phyloP scores from a whole-genome alignment of 129 eudicot genomes.

The Artemisia annua region DNA sequence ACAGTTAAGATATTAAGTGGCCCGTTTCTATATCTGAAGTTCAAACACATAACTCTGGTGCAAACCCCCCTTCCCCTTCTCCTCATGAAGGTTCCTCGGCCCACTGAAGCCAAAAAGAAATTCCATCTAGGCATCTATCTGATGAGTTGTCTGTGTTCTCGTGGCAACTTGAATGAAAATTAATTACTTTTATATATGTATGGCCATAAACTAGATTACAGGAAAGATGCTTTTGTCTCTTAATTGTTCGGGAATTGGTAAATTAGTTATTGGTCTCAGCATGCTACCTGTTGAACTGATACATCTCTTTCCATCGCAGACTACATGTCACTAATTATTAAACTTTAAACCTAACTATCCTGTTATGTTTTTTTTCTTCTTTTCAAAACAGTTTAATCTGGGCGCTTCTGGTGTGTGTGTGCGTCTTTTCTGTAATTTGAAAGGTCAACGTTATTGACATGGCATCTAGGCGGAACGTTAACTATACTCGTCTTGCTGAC shows the following conservation, averaged over 20 bases:
- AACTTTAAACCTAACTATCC: not conserved
- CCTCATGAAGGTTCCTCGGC: too few species aligned
- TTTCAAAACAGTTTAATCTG: conserved; percentile 3
- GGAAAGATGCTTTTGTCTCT: not conserved
- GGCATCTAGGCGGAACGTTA: conserved; percentile 72
- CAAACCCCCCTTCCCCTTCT: too few species aligned
- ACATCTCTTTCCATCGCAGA: not conserved
- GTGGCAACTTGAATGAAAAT: not conserved
- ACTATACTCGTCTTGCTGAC: conserved; percentile 60
- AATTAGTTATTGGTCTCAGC: not conserved
- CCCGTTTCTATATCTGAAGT: too few species aligned
- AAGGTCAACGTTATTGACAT: conserved; percentile 30
- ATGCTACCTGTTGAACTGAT: conserved; percentile 16
- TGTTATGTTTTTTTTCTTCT: not conserved
- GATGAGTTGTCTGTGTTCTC: too few species aligned
- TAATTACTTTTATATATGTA: not conserved
- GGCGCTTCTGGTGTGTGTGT: conserved; percentile 15
- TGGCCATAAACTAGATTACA: not conserved
- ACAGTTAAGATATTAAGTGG: too few species aligned
- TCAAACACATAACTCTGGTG: too few species aligned
- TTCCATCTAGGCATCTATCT: too few species aligned
- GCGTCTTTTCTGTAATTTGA: conserved; percentile 1
- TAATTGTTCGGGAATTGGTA: not conserved
- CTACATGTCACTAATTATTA: not conserved
- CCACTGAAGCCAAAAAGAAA: too few species aligned